Conservation (phyloP, 176 grass and related monocot species). For the Triticum monococcum region DNA sequence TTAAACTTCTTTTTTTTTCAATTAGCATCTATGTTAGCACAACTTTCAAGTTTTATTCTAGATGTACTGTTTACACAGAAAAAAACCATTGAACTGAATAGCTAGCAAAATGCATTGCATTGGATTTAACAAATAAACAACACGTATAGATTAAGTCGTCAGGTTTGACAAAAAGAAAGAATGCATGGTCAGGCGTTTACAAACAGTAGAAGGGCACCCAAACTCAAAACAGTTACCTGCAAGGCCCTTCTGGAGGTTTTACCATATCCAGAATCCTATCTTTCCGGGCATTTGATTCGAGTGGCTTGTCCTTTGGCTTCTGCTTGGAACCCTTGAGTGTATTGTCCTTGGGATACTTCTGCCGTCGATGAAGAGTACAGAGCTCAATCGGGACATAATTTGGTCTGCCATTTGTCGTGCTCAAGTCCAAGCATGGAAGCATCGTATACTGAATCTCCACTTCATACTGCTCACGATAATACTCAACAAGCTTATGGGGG, state of each 20-base stretch:
- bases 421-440: constrained; percentile 58
- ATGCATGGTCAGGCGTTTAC: background rate
- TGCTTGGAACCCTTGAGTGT: background rate
- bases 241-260: constrained; percentile 34
- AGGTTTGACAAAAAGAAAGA: background rate
- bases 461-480: constrained; percentile 18
- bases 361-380: constrained; percentile 34
- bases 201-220: background rate
- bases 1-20: background rate
- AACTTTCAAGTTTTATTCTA: background rate
- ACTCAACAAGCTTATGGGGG: constrained; percentile 24
- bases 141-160: background rate
- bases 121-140: background rate
- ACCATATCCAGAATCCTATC: constrained; percentile 20
- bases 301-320: background rate
- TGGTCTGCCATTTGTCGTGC: constrained; percentile 31
- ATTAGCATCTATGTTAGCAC: background rate
- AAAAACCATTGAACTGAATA: background rate
- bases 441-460: constrained; percentile 6
- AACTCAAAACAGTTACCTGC: constrained; percentile 44
- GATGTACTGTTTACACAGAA: background rate
- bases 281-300: background rate
- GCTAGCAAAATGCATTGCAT: background rate
- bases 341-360: constrained; percentile 36
- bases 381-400: constrained; percentile 53